These are phyloP conservation scores for Trichoderma virens DNA, from an alignment of 495 filamentous ascomycete genomes.

Conservation along the genomic window DNA sequence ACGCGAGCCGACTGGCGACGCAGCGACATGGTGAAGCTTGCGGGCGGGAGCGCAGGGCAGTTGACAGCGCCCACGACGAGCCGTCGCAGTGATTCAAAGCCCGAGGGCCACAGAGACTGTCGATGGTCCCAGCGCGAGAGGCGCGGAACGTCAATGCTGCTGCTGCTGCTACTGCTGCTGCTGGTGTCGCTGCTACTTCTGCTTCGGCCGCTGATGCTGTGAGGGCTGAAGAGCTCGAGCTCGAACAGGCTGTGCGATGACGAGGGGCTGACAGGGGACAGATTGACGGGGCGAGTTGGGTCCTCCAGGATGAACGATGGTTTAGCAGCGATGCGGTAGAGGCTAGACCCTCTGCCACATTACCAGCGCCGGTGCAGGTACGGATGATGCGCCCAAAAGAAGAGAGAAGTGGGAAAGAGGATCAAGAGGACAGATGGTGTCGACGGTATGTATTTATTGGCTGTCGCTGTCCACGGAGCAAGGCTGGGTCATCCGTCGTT, in stretches of 20 bases:
- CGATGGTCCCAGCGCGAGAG: constrained; percentile 39
- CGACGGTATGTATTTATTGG: background rate
- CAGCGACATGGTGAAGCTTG: constrained; percentile 34
- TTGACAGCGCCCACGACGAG: constrained; percentile 44
- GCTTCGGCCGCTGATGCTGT: background rate
- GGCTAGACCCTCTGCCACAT: constrained; percentile 24
- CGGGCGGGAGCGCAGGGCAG: constrained; percentile 38
- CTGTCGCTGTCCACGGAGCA: background rate
- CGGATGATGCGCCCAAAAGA: constrained; percentile 11
- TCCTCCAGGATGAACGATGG: constrained; percentile 10
- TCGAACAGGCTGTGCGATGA: constrained; percentile 6
- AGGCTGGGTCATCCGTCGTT: background rate
- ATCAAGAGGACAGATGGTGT: background rate
- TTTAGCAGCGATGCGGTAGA: constrained; percentile 26
- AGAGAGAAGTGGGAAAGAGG: background rate
- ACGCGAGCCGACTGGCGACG: constrained; percentile 29
- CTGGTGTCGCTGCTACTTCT: background rate
- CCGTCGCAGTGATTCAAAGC: constrained; percentile 35
- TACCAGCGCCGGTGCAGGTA: too few relatives aligned
- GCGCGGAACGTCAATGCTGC: constrained; percentile 20
- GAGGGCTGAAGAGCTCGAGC: background rate
- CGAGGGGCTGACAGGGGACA: constrained; percentile 8
- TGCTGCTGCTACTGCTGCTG: background rate
- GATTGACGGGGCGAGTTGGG: constrained; percentile 5
- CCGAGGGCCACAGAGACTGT: constrained; percentile 32